Evolutionary conservation across 1,284 basidiomycete species (phyloP).

Genomic region (Stygiomarasmius scandens): DNA sequence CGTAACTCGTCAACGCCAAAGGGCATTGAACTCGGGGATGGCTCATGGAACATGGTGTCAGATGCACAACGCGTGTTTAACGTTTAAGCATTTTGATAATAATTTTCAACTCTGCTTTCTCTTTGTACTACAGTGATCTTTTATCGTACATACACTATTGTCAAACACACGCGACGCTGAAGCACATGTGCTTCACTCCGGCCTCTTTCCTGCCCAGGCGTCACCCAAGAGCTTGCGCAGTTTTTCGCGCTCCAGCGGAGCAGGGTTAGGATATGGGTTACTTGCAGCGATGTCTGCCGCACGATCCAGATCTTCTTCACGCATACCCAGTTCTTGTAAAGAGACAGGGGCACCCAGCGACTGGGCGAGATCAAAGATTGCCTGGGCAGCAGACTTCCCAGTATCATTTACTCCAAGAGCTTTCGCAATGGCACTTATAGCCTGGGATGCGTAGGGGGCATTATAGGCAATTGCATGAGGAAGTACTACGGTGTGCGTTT

Average conservation of each 20-base stretch:
- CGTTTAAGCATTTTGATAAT: too few species aligned
- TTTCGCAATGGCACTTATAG: slow-evolving; percentile 37
- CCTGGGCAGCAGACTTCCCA: slow-evolving; percentile 35
- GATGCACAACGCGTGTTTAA: too few species aligned
- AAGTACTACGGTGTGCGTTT: slow-evolving; percentile 50
- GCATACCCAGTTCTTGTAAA: slow-evolving; percentile 45
- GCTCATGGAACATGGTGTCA: background rate
- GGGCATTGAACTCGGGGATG: background rate
- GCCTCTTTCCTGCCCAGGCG: slow-evolving; percentile 27
- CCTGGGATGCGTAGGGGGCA: slow-evolving; percentile 34
- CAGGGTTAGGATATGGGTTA: slow-evolving; percentile 47
- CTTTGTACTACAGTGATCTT: too few species aligned
- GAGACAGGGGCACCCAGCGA: slow-evolving; percentile 39
- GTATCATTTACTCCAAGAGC: slow-evolving; percentile 29
- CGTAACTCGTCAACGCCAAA: slow-evolving; percentile 60
- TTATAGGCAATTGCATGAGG: slow-evolving; percentile 49
- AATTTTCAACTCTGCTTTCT: too few species aligned
- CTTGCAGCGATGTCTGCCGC: slow-evolving; percentile 44
- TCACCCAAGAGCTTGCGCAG: slow-evolving; percentile 23
- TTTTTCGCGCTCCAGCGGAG: slow-evolving; percentile 38
- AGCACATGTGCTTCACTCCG: too few species aligned
- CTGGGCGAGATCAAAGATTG: slow-evolving; percentile 42
- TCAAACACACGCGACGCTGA: too few species aligned
- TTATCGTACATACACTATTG: too few species aligned
- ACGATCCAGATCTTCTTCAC: slow-evolving; percentile 43